phyloP scores from a whole-genome alignment of 306 rosid genomes.

The Gynostemma pentaphyllum region DNA sequence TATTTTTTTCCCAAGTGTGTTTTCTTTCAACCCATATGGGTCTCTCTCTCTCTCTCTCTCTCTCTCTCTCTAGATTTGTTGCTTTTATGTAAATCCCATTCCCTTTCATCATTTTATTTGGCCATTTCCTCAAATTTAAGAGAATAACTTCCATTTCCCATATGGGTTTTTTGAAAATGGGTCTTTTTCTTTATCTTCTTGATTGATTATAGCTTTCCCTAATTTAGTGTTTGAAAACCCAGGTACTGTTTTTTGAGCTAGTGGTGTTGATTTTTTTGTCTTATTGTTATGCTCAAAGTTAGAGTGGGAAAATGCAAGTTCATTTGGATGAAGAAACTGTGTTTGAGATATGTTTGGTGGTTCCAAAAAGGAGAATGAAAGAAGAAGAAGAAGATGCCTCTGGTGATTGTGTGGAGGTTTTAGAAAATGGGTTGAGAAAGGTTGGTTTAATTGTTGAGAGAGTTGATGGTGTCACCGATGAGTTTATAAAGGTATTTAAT shows the following conservation, averaged over 20 bases:
- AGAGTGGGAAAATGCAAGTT: conserved; percentile 32
- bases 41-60: conserved; percentile 4
- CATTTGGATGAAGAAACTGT: conserved; percentile 31
- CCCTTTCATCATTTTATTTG: too few relatives aligned
- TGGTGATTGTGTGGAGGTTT: conserved; percentile 39
- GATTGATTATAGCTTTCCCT: conserved; percentile 1
- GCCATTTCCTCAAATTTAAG: conserved; percentile 1
- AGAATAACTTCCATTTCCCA: background rate
- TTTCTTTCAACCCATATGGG: too few relatives aligned
- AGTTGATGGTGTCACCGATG: conserved; percentile 73
- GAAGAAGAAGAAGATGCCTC: conserved; percentile 29
- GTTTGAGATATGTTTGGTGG: conserved; percentile 78
- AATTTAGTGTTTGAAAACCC: background rate
- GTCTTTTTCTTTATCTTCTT: conserved; percentile 14
- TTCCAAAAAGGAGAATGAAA: conserved; percentile 42
- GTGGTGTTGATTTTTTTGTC: background rate
- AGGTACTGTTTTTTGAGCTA: too few relatives aligned
- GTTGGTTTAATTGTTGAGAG: conserved; percentile 63
- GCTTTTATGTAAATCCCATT: background rate
- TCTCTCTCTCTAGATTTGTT: background rate
- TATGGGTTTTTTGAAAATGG: background rate
- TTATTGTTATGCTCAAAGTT: conserved; percentile 9
- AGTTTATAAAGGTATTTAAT: conserved; percentile 90
- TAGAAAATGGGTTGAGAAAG: conserved; percentile 43
- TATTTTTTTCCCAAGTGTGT: conserved; percentile 14